Base-by-base conservation (phyloP, 2,329 filamentous ascomycete species). In the Paecilomyces fulvus region DNA sequence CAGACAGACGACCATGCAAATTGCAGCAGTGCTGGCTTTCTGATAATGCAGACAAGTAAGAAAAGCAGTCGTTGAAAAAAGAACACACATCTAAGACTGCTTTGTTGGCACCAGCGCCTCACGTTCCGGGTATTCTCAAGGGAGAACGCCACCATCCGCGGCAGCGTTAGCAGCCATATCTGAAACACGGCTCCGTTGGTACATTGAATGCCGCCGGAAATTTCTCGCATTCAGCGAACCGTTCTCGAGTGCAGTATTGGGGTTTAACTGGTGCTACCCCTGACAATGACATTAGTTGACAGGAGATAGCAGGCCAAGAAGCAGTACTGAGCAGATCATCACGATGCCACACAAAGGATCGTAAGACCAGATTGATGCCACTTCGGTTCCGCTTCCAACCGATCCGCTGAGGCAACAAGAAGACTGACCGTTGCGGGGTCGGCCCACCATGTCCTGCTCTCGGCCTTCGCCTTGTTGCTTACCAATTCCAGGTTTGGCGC, bases 351-450 rank as follows among this genome's bases (percentile, higher is more conserved):
- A n/a, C 20, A 43, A 43, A n/a, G 37, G n/a, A 43, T 20, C 37
- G 37, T 43, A 43, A 43, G 37, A 43, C 37, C 23, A 56, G 37
- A 14, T 43, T 30, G 59, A 60, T 60, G 5, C 21, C 20, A 30
- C 48, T 49, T 23, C 20, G 9, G 48, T 17, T 14, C 48, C 48
- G 20, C 20, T 28, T 43, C 20, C 21, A 28, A 6, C 20, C 10
- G 25, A 23, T 49, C 48, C n/a, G 48, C 25, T 25, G 48, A 43
- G 37, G 14, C 48, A 14, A 49, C 33, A 28, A 49, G 48, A 23
- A 23, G 10, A 49, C 25, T n/a, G 17, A 53, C 52, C 8, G 52
- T 60, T 63, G 61, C 59, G 60, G 61, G 58, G 62, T 64, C 62
- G 62, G 62, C 61, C 62, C 59, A 63, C 60, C 61, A 61, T 49